Percentiles rank a stretch among this genome's conserved stretches.
Conservation (phyloP, 257 asterid species). For the Gardenia jasminoides region DNA sequence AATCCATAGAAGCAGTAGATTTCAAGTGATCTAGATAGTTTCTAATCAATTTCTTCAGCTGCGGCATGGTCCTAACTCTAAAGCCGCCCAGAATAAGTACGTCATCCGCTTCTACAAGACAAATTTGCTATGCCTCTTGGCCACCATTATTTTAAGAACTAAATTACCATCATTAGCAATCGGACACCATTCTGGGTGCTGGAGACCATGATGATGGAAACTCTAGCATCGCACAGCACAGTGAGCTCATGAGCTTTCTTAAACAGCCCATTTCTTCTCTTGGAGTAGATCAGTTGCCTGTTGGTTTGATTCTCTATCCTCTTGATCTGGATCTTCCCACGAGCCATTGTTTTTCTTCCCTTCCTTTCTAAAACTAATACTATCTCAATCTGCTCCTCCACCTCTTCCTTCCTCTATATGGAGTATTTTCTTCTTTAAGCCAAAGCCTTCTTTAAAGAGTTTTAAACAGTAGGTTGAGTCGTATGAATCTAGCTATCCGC, state of each 20-base stretch:
- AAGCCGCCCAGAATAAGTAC: no score
- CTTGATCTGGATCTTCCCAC: conserved; percentile 99
- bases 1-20: no score
- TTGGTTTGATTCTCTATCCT: conserved; percentile 92
- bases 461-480: background rate
- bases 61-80: no score
- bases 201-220: conserved; percentile 82
- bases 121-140: background rate
- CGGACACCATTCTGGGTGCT: conserved; percentile 75
- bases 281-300: conserved; percentile 93
- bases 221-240: conserved; percentile 91
- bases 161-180: background rate
- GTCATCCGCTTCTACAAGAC: no score
- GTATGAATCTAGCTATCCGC: background rate
- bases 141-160: background rate
- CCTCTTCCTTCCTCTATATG: background rate
- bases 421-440: background rate
- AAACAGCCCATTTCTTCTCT: conserved; percentile 95
- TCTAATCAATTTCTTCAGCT: no score
- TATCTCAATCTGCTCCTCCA: background rate
- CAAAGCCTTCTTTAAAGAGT: background rate
- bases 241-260: conserved; percentile 93
- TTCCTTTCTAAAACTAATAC: background rate
- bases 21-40: no score
- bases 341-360: conserved; percentile 61